These are phyloP conservation scores for Globisporangium ultimum DNA, from an alignment of 352 stramenopile genomes.

Conservation along the genomic window DNA sequence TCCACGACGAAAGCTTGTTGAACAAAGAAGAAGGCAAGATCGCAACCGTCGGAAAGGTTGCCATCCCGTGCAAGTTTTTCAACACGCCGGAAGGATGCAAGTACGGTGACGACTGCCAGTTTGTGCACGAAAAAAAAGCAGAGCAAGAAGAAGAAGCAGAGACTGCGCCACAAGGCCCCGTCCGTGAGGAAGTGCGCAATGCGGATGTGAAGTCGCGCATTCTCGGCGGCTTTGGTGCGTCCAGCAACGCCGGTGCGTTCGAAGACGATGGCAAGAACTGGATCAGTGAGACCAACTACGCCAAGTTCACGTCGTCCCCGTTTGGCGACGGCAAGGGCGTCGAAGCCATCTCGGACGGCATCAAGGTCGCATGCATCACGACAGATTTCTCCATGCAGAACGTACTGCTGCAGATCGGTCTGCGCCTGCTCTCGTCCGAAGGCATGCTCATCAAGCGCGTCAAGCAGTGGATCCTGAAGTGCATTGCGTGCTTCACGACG, in stretches of 20 bases:
- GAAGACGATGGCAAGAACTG: constrained; percentile 89
- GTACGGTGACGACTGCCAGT: constrained; percentile 66
- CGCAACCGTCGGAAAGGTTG: constrained; percentile 48
- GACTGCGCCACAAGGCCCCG: constrained; percentile 19
- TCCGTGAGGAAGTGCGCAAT: constrained; percentile 57
- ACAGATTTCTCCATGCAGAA: constrained; percentile 91
- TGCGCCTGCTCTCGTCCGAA: constrained; percentile 75
- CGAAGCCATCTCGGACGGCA: constrained; percentile 47
- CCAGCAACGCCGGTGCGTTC: constrained; percentile 65
- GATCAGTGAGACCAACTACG: constrained; percentile 67
- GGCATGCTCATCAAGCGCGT: constrained; percentile 87
- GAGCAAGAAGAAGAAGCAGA: constrained; percentile 22
- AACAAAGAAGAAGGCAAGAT: constrained; percentile 17
- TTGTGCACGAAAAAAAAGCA: constrained; percentile 55
- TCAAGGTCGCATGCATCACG: constrained; percentile 77
- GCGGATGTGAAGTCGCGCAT: constrained; percentile 86
- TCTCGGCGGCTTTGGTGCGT: constrained; percentile 75
- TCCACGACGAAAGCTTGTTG: constrained; percentile 53
- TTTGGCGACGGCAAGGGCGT: constrained; percentile 73
- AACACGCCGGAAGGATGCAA: constrained; percentile 72
- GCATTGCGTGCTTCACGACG: constrained; percentile 95
- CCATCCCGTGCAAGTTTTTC: constrained; percentile 75
- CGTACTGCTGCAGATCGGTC: constrained; percentile 87
- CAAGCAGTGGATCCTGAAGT: constrained; percentile 96
- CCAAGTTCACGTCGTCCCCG: constrained; percentile 61